Base-by-base conservation (phyloP, 1,139 yeast species). In the Zygosaccharomyces pseudobailii region DNA sequence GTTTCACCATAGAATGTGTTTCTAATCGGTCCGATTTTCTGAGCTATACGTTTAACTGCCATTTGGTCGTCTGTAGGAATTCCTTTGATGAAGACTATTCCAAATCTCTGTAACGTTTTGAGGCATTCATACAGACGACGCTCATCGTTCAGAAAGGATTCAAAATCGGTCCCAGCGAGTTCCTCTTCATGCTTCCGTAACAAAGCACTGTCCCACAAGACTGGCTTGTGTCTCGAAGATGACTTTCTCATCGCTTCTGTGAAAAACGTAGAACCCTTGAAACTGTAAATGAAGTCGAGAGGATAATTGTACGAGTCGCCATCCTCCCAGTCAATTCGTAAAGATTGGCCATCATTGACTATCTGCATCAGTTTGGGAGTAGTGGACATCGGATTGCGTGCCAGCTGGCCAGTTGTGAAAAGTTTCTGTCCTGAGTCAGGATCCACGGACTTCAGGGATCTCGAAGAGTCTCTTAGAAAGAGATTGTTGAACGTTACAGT, bases 1-100 rank as follows among this genome's bases (percentile, higher is more conserved):
- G 82, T 71, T 2, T 79, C 73, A 1, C 95, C 95, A 59, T 85
- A 85, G 57, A 87, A 84, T 0, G 95, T 86, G 51, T 76, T 73
- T 56, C 82, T 83, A 49, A 86, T 72, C 55, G 85, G 85, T 0
- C 94, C 94, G 47, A 85, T 80, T 49, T 75, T 71, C 41, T 71
- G 66, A 7, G 87, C 92, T 38, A 87, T 68, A 28, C 55, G 52
- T 50, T 72, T 73, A 2, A 77, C 77, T 10, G 61, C 60, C 25
- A 62, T 58, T 13, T 58, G 58, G 6, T 48, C 52, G 23, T 61
- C 66, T 2, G 73, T 53, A 49, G 87, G 87, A 8, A 84, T 69
- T 43, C 74, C 71, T 22, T 74, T 71, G 17, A 87, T 67, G 52
- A 84, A 76, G 5, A 77, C 70, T 10, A 87, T 51, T 0, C 95